These are phyloP conservation scores for Globisporangium uncinulatum DNA, from an alignment of 352 stramenopile species.

Conservation along the genomic window DNA sequence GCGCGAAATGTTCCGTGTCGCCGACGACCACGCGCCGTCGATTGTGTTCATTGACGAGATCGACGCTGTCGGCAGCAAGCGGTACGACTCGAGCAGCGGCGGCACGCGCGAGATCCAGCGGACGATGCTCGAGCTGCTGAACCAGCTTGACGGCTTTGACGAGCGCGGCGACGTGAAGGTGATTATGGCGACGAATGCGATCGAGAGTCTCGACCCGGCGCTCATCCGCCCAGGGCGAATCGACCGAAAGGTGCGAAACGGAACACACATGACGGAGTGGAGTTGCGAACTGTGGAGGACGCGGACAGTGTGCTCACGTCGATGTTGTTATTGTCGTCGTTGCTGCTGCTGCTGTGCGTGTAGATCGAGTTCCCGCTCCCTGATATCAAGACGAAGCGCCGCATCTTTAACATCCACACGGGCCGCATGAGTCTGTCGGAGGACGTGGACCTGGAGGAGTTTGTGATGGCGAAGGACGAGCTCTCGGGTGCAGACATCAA, in stretches of 20 bases:
- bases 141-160: conserved; percentile 99
- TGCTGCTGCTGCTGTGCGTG: conserved; percentile 3
- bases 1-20: conserved; percentile 98
- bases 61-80: conserved; percentile 98
- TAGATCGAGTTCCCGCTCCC: conserved; percentile 99
- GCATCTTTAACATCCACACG: conserved; percentile 99
- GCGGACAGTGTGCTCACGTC: neutral
- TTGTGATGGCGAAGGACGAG: conserved; percentile 99
- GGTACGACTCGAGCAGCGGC: conserved; percentile 98
- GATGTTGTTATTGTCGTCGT: neutral
- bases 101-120: conserved; percentile 99
- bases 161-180: conserved; percentile 99
- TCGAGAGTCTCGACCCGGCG: conserved; percentile 98
- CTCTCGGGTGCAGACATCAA: conserved; percentile 99
- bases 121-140: conserved; percentile 99
- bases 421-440: conserved; percentile 96
- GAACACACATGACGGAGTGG: no score
- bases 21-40: conserved; percentile 97
- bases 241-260: conserved; percentile 92
- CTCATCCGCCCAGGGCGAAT: conserved; percentile 99
- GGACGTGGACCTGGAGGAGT: conserved; percentile 99
- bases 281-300: neutral
- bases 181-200: conserved; percentile 99
- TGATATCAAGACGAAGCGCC: conserved; percentile 99
- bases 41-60: conserved; percentile 99